A percentile compares a stretch with the other conserved stretches of the same genome.
These are phyloP conservation scores for Lipomyces chichibuensis DNA, from an alignment of 805 yeast genomes.

Conservation along the genomic window DNA sequence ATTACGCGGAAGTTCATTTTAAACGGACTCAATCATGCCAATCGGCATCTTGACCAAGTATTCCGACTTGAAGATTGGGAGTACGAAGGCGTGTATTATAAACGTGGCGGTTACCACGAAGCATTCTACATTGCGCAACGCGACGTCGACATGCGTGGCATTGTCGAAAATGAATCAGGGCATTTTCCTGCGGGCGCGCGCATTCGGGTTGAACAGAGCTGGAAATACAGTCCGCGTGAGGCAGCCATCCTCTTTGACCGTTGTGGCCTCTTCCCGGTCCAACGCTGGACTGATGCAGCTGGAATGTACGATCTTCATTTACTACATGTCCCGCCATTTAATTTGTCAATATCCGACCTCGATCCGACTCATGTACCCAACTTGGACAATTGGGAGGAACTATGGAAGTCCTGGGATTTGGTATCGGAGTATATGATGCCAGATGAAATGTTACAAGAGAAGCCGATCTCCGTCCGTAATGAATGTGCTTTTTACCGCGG, in stretches of 20 bases:
- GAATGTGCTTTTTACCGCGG: slow-evolving; percentile 37
- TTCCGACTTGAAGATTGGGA: slow-evolving; percentile 30
- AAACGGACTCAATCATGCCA: slow-evolving; percentile 34
- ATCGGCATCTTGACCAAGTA: slow-evolving; percentile 16
- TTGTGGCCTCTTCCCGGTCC: slow-evolving; percentile 15
- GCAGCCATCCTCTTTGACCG: slow-evolving; percentile 19
- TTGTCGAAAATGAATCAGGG: background rate
- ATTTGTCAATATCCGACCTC: background rate
- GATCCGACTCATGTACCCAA: slow-evolving; percentile 20
- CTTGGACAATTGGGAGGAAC: slow-evolving; percentile 28
- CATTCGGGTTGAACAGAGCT: slow-evolving; percentile 34
- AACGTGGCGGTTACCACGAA: slow-evolving; percentile 32
- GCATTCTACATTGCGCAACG: slow-evolving; percentile 31
- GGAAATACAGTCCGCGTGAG: slow-evolving; percentile 31
- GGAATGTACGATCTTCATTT: slow-evolving; percentile 27
- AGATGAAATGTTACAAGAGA: slow-evolving; percentile 24
- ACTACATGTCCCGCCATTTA: slow-evolving; percentile 21
- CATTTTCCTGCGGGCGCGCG: slow-evolving; percentile 19
- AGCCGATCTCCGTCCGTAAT: slow-evolving; percentile 36
- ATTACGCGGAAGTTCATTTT: slow-evolving; percentile 34
- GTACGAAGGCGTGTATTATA: slow-evolving; percentile 33
- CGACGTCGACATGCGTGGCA: slow-evolving; percentile 13
- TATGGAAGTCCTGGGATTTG: slow-evolving; percentile 36
- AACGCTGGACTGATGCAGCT: slow-evolving; percentile 25
- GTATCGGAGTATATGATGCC: slow-evolving; percentile 30